These are phyloP conservation scores for Coniochaeta prunicola DNA, from an alignment of 2,329 filamentous ascomycete genomes.

Conservation along the genomic window DNA sequence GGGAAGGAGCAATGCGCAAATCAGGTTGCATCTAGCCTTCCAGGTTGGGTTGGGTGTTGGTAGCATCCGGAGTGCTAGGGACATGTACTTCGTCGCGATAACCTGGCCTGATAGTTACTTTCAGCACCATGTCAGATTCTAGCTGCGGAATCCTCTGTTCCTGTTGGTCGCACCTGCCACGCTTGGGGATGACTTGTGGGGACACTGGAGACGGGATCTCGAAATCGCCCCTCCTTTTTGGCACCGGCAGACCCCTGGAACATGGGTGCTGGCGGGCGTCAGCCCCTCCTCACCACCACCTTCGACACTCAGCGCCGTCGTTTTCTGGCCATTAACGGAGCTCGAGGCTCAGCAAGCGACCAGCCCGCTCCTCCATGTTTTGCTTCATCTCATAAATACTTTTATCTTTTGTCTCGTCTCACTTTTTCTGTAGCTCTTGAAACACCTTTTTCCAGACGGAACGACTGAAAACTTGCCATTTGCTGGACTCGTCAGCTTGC, in stretches of 20 bases:
- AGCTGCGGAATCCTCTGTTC: background rate
- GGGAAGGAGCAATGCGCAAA: background rate
- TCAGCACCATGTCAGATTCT: background rate
- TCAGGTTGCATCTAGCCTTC: background rate
- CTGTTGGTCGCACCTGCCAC: background rate
- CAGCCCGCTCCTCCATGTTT: background rate
- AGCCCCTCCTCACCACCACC: conserved; percentile 1
- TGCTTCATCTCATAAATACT: background rate
- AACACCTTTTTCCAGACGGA: background rate
- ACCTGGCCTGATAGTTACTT: background rate
- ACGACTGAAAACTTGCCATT: background rate
- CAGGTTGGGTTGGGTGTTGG: background rate
- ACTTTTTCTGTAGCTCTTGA: background rate
- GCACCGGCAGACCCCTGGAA: background rate
- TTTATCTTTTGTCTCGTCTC: background rate
- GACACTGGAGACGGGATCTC: conserved; percentile 1
- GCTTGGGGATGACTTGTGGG: background rate
- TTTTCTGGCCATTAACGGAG: background rate
- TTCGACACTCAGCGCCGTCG: background rate
- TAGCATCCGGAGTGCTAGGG: background rate
- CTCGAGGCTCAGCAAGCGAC: background rate
- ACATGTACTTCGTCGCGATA: background rate
- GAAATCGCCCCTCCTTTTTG: background rate
- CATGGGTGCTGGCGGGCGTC: background rate
- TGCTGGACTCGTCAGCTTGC: background rate